These are phyloP conservation scores for Fallopia convolvulus DNA, from an alignment of 148 eudicot species.

Conservation along the genomic window DNA sequence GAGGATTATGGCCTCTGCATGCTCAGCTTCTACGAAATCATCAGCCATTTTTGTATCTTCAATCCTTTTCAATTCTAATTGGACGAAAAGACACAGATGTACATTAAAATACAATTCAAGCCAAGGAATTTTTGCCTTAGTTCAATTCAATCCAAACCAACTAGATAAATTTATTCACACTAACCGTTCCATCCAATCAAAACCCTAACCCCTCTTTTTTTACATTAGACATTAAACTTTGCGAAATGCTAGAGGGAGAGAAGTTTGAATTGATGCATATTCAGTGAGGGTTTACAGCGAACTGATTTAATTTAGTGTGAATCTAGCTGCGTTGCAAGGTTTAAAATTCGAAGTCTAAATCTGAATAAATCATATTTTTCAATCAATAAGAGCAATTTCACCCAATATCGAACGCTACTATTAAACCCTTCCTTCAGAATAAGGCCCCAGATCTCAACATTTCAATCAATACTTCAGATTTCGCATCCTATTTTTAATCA, in stretches of 20 bases:
- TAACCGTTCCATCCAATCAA: too few relatives aligned
- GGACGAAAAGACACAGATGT: background rate
- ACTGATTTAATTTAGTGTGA: background rate
- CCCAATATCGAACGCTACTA: background rate
- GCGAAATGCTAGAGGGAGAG: background rate
- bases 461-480: background rate
- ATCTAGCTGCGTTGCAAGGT: background rate
- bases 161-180: too few relatives aligned
- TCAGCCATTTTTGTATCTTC: background rate
- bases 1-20: slow-evolving; percentile 85
- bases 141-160: too few relatives aligned
- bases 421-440: background rate
- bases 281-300: background rate
- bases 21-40: slow-evolving; percentile 66
- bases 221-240: too few relatives aligned
- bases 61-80: background rate
- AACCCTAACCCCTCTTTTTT: too few relatives aligned
- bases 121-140: too few relatives aligned
- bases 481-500: background rate
- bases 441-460: background rate
- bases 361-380: background rate
- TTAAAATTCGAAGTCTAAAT: background rate
- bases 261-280: background rate
- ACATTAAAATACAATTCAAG: background rate
- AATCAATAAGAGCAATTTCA: background rate